These are phyloP conservation scores for Mrakia hoshinonis DNA, from an alignment of 768 basidiomycete species.

Conservation along the genomic window DNA sequence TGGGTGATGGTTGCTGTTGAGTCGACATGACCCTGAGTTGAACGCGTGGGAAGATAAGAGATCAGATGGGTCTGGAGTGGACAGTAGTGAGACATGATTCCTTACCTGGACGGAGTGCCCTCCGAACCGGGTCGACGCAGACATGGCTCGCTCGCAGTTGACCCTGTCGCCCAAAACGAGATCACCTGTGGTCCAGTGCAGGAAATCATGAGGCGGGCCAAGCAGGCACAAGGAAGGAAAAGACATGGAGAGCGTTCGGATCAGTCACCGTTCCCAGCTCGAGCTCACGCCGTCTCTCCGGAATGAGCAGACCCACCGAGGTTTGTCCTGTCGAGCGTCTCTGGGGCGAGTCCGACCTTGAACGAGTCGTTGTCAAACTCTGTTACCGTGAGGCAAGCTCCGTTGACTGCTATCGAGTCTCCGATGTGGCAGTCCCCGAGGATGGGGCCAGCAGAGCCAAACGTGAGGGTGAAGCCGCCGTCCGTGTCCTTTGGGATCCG, in stretches of 20 bases:
- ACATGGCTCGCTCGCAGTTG: constrained; percentile 93
- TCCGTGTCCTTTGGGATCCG: constrained; percentile 52
- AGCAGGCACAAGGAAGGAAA: constrained; percentile 54
- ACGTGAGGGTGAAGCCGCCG: constrained; percentile 69
- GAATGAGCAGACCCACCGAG: constrained; percentile 52
- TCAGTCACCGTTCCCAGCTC: background rate
- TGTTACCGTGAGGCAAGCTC: constrained; percentile 78
- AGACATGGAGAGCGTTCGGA: background rate
- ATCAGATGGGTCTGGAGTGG: background rate
- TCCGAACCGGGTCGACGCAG: constrained; percentile 48
- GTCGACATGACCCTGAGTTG: constrained; percentile 80
- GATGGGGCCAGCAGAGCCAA: constrained; percentile 61
- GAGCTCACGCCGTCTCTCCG: background rate
- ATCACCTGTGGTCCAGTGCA: background rate
- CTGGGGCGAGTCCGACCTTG: constrained; percentile 89
- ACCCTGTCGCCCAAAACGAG: constrained; percentile 56
- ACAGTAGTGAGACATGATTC: background rate
- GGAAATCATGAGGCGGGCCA: constrained; percentile 79
- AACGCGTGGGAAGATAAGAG: background rate
- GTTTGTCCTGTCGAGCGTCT: constrained; percentile 84
- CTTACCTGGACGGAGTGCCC: constrained; percentile 92
- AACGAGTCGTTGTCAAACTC: constrained; percentile 67
- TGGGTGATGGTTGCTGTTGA: constrained; percentile 67
- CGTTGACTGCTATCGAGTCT: constrained; percentile 83
- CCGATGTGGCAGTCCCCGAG: constrained; percentile 83